Evolutionary conservation across 2,329 filamentous ascomycete genomes (phyloP).

Genomic region (Colletotrichum phormii): DNA sequence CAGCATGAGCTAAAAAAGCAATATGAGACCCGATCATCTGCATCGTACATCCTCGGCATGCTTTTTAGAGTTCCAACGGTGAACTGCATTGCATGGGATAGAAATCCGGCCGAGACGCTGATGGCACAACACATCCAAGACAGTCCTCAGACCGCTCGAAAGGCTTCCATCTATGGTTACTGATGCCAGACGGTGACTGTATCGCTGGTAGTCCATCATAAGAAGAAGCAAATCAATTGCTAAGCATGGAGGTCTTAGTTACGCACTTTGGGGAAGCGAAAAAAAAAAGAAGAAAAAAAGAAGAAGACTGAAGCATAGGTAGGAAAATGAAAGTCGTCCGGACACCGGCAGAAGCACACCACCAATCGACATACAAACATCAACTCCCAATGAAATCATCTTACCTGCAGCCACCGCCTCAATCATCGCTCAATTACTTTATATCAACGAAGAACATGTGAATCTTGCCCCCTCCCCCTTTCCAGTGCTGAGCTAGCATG

Average conservation of each 20-base stretch:
- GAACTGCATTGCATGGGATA: background rate
- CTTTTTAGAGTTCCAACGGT: background rate
- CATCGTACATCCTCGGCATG: background rate
- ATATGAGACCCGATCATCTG: background rate
- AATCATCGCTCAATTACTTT: background rate
- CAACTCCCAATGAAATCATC: background rate
- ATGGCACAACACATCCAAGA: background rate
- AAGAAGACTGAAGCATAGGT: background rate
- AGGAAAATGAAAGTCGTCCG: background rate
- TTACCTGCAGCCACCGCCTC: background rate
- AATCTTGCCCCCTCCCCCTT: slow-evolving; percentile 5
- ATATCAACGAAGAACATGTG: background rate
- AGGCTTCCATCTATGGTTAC: background rate
- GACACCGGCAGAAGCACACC: background rate
- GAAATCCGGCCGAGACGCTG: too few species aligned
- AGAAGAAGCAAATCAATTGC: background rate
- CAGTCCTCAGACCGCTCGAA: background rate
- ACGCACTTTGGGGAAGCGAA: background rate
- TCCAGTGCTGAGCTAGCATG: background rate
- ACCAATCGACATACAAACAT: background rate
- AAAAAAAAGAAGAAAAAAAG: too few species aligned
- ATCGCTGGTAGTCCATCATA: background rate
- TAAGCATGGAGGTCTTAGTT: too few species aligned
- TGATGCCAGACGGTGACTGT: background rate
- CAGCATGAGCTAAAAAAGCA: background rate